Base-by-base conservation (phyloP, 306 rosid genomes). In the Vigna nakashimae region DNA sequence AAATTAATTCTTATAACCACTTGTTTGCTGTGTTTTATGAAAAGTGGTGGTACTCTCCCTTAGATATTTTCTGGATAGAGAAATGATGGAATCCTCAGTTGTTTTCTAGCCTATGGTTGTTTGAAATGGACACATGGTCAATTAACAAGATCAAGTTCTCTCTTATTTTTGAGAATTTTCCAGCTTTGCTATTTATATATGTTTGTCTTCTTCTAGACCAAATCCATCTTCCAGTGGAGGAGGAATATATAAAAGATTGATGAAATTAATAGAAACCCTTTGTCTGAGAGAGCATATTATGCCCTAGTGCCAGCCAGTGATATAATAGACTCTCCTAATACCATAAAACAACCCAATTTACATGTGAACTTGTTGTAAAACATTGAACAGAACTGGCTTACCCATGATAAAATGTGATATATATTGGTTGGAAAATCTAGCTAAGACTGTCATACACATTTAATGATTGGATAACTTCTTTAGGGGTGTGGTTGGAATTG, bases 91-190 rank as follows among this genome's bases (percentile, higher is more conserved):
- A 22, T 22, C 60, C 30, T 58, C 48, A 0, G 9, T 32, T 34
- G 7, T 48, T 48, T 60, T 26, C 30, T 24, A 13, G 60, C 50
- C 22, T 9, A 13, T 75, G 18, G 7, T 48, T 62, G 4, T 16
- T 59, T 59, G 65, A 59, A 59, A 60, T 30, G 67, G 45, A 62
- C 67, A 62, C 8, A 3, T 8, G 48, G 49, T 63, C 15, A 63
- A 63, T n/a, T 63, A 14, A 30, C 13, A 7, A 2, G 65, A 59
- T 59, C 65, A 59, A 58, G 38, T 58, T 60, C 66, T 28, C 2
- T 63, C 46, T 63, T 43, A 32, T 63, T 17, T 60, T 60, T 60
- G 9, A 63, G 7, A 36, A 34, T 8, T 8, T 36, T 17, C 13
- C 7, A 16, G 13, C 48, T 63, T 63, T 15, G 15, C 8, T 36